These are phyloP conservation scores for Microstegium vimineum DNA, from an alignment of 176 grass and related monocot genomes.

Conservation along the genomic window DNA sequence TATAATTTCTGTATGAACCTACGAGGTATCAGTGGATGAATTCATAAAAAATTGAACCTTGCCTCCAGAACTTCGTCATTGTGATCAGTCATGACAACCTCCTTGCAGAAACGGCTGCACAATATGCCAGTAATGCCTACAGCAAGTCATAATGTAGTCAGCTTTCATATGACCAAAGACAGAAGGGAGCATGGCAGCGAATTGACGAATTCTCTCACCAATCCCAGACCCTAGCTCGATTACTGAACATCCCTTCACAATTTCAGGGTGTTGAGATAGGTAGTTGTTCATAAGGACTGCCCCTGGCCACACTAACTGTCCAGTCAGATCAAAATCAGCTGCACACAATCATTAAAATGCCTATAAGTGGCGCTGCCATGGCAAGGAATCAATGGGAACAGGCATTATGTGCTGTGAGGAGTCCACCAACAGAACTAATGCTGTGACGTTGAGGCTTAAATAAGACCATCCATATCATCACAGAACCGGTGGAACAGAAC, in stretches of 20 bases:
- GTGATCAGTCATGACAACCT: constrained; percentile 81
- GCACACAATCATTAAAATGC: constrained; percentile 28
- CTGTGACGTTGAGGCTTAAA: not conserved
- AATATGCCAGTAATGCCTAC: constrained; percentile 89
- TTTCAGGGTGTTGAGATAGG: constrained; percentile 71
- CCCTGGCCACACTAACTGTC: constrained; percentile 93
- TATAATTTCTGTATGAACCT: not conserved
- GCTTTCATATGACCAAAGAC: constrained; percentile 12
- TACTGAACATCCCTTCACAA: constrained; percentile 53
- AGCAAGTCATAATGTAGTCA: constrained; percentile 37
- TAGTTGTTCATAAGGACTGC: constrained; percentile 90
- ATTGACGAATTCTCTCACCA: constrained; percentile 53
- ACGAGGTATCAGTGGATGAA: not conserved
- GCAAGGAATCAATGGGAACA: not conserved
- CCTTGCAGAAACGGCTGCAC: constrained; percentile 73
- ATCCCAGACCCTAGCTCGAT: constrained; percentile 92
- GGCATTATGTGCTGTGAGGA: not conserved
- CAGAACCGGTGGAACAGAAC: not conserved
- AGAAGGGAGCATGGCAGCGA: not conserved
- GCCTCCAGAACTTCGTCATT: constrained; percentile 96
- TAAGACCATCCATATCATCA: not conserved
- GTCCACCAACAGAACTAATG: constrained; percentile 9
- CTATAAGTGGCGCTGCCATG: not conserved
- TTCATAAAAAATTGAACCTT: constrained; percentile 42
- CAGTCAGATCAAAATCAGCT: constrained; percentile 99